Base-by-base conservation (phyloP, 2,329 filamentous ascomycete species). In the Penicillium sumatraense region DNA sequence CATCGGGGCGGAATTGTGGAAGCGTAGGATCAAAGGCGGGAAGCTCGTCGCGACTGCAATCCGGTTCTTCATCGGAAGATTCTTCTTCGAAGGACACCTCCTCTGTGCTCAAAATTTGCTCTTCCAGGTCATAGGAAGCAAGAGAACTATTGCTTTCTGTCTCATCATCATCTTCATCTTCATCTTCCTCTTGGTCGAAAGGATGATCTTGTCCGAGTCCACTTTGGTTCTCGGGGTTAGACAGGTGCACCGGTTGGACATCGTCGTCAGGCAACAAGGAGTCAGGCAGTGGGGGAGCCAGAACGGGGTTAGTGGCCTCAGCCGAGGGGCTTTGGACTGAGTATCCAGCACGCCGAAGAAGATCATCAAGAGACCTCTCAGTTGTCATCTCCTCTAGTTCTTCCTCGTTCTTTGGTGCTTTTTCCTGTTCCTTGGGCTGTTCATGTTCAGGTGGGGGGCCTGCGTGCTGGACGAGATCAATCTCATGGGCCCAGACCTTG, bases 401-500 rank as follows among this genome's bases (percentile, higher is more conserved):
- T 18, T 67, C 59, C 40, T 66, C 67, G 9, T 64, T 49, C 36
- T 38, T 45, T 11, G 42, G 42, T 13, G 46, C 50, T 8, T 53
- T 47, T n/a, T 21, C 21, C 14, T 42, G 6, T 29, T 42, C 23
- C 24, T 51, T 51, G 14, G 23, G 40, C 24, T 45, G 33, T 24
- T 63, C 59, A 27, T 45, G 33, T 24, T 63, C 59, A 13, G 57
- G 72, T 24, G 58, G 64, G 40, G 67, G 64, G n/a, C 67, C 69
- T 45, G 64, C 57, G 24, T 69, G 65, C 40, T 69, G 69, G n/a
- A 70, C 68, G 1, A 69, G 63, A 51, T 77, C 73, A 27, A 78
- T 77, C 65, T 76, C 75, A 58, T 68, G 66, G 44, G 72, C 67
- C 71, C 73, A 86, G 58, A 78, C 81, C 50, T 86, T 80, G 35